phyloP scores from a whole-genome alignment of 73 alveolate genomes.

The Uronychia binucleata region DNA sequence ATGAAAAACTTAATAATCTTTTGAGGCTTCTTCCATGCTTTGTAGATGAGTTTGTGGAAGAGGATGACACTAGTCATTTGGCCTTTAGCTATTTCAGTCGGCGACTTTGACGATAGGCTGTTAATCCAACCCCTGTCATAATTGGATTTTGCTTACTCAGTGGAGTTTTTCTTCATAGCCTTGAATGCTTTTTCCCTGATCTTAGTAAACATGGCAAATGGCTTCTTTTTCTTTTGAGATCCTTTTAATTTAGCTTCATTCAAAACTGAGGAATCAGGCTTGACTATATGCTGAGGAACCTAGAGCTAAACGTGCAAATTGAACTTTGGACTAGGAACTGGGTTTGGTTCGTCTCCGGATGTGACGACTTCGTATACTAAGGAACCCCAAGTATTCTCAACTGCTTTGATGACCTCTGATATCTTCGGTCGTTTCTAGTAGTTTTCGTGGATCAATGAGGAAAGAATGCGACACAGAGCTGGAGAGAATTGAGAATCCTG shows the following conservation, averaged over 20 bases:
- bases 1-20: constrained; percentile 9
- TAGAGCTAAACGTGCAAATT: background rate
- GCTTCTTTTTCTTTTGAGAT: background rate
- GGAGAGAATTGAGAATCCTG: background rate
- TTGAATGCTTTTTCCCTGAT: background rate
- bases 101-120: background rate
- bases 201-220: background rate
- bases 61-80: background rate
- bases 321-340: background rate
- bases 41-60: constrained; percentile 2
- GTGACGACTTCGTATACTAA: background rate
- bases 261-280: background rate
- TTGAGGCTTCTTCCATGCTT: constrained; percentile 29
- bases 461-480: background rate
- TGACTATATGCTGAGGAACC: background rate
- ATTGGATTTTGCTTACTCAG: too few species aligned
- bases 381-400: background rate
- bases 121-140: background rate
- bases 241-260: background rate
- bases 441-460: background rate
- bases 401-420: background rate
- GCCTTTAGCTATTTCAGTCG: constrained; percentile 23
- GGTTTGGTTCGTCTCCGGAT: background rate
- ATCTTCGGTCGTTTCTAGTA: background rate
- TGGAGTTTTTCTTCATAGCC: background rate